A percentile compares a stretch with the other conserved stretches of the same genome.
These are phyloP conservation scores for Oropetium thomaeum DNA, from an alignment of 176 grass and related monocot species.

Conservation along the genomic window DNA sequence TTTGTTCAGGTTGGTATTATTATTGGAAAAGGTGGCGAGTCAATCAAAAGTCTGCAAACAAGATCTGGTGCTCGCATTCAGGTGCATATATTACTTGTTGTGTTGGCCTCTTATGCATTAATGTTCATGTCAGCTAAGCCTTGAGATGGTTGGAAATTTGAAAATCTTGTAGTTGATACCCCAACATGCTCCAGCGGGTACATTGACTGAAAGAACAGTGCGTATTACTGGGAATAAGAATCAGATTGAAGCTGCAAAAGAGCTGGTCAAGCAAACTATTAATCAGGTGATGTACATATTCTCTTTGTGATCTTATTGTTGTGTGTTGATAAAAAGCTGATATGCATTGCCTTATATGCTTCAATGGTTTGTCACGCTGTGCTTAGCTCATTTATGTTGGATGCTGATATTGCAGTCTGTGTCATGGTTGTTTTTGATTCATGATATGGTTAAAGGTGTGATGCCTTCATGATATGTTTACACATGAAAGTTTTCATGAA, in stretches of 20 bases:
- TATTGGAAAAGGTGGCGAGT: slow-evolving; percentile 93
- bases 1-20: slow-evolving; percentile 72
- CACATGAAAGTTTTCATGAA: neutral
- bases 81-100: slow-evolving; percentile 45
- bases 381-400: neutral
- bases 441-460: slow-evolving; percentile 1
- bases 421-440: neutral
- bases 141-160: neutral
- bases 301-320: neutral
- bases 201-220: slow-evolving; percentile 77
- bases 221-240: slow-evolving; percentile 82
- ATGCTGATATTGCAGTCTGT: slow-evolving; percentile 27
- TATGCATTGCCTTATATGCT: neutral
- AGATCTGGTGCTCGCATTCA: slow-evolving; percentile 95
- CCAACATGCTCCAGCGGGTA: slow-evolving; percentile 75
- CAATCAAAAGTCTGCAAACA: slow-evolving; percentile 83
- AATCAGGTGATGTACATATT: slow-evolving; percentile 54
- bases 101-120: slow-evolving; percentile 19
- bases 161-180: slow-evolving; percentile 71
- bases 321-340: slow-evolving; percentile 8
- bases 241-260: slow-evolving; percentile 88
- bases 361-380: slow-evolving; percentile 2
- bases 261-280: slow-evolving; percentile 88
- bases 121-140: neutral
- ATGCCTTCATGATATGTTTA: slow-evolving; percentile 5